Evolutionary conservation across 2,329 filamentous ascomycete species (phyloP).

Genomic region (Sporothrix brasiliensis): DNA sequence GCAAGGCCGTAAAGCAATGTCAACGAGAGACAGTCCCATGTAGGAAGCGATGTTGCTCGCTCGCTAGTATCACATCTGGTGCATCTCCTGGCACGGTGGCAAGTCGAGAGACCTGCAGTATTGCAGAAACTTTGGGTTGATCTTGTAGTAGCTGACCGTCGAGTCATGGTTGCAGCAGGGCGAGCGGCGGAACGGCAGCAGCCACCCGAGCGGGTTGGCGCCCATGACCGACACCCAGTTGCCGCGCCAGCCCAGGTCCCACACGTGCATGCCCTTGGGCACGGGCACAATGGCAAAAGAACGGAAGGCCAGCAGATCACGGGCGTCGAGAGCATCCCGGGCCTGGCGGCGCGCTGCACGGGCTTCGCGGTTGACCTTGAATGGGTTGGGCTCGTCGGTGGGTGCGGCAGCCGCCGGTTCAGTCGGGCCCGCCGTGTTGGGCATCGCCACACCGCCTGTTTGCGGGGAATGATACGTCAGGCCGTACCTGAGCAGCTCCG

Average conservation of each 20-base stretch:
- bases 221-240: slow-evolving; percentile 87
- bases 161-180: slow-evolving; percentile 72
- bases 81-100: slow-evolving; percentile 33
- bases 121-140: slow-evolving; percentile 63
- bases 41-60: no score
- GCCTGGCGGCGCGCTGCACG: slow-evolving; percentile 27
- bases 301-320: slow-evolving; percentile 57
- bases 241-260: slow-evolving; percentile 68
- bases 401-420: not conserved
- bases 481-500: slow-evolving; percentile 12
- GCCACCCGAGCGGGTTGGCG: slow-evolving; percentile 69
- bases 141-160: slow-evolving; percentile 66
- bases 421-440: not conserved
- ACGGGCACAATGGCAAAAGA: slow-evolving; percentile 81
- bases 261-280: slow-evolving; percentile 77
- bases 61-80: not conserved
- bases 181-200: slow-evolving; percentile 73
- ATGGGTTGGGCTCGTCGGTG: slow-evolving; percentile 23
- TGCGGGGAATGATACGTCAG: not conserved
- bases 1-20: not conserved
- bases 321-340: slow-evolving; percentile 35
- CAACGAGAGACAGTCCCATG: not conserved
- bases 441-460: not conserved
- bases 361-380: slow-evolving; percentile 18
- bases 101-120: slow-evolving; percentile 54